Conservation (phyloP, 305 asterid genomes). For the Fraxinus albicans region DNA sequence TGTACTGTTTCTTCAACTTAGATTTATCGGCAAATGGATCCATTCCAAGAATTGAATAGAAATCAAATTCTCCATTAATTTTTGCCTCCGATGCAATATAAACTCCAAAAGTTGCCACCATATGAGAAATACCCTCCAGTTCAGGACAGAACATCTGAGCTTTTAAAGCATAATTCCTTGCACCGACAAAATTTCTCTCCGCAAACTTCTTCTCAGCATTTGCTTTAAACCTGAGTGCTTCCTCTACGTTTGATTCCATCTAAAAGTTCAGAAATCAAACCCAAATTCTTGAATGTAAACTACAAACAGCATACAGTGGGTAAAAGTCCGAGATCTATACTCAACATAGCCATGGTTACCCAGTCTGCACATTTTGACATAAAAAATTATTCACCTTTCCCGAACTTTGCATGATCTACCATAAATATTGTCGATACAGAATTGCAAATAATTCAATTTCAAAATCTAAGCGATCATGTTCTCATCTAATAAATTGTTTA, state of each 20-base stretch:
- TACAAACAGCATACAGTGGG: conserved; percentile 15
- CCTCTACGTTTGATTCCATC: conserved; percentile 72
- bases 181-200: conserved; percentile 63
- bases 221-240: conserved; percentile 68
- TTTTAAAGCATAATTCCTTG: conserved; percentile 67
- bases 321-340: conserved; percentile 15
- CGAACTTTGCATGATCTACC: background rate
- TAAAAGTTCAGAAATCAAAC: conserved; percentile 25
- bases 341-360: background rate
- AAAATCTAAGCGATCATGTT: background rate
- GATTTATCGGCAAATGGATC: conserved; percentile 70
- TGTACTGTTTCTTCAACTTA: conserved; percentile 78
- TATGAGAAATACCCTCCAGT: conserved; percentile 80
- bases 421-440: background rate
- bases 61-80: conserved; percentile 76
- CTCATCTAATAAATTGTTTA: background rate
- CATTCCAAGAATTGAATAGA: conserved; percentile 78
- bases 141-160: conserved; percentile 87
- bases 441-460: background rate
- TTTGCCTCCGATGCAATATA: conserved; percentile 73
- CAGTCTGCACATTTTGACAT: conserved; percentile 26
- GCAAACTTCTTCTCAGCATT: conserved; percentile 78
- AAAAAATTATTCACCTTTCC: background rate
- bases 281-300: conserved; percentile 9
- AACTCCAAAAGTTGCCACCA: conserved; percentile 88